A percentile compares a stretch with the other conserved stretches of the same genome.
Evolutionary conservation across 352 stramenopile species (phyloP).

Genomic region (Halophytophthora polymorphica): DNA sequence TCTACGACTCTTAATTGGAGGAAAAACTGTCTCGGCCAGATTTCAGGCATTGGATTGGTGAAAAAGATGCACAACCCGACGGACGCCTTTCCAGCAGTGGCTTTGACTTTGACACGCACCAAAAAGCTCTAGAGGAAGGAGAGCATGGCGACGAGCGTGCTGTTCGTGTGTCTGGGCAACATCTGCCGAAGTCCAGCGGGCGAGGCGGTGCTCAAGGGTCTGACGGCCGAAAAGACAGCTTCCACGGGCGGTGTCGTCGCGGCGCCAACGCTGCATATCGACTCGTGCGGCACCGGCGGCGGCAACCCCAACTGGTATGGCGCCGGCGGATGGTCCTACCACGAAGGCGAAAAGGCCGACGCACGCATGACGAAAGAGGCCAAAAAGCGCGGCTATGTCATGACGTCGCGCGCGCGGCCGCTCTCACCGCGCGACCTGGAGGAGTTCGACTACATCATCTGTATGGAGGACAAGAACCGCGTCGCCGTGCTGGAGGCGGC

Average conservation of each 20-base stretch:
- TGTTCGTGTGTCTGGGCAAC: constrained; percentile 91
- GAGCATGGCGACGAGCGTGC: constrained; percentile 51
- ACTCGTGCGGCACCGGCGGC: constrained; percentile 86
- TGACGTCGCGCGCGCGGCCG: constrained; percentile 77
- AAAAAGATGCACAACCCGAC: no score
- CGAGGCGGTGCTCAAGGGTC: constrained; percentile 83
- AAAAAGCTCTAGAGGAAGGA: neutral
- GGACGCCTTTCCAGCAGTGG: constrained; percentile 16
- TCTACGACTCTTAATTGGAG: no score
- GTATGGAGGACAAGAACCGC: constrained; percentile 88
- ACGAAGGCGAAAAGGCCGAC: constrained; percentile 83
- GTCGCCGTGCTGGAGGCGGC: constrained; percentile 79
- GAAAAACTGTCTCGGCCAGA: no score
- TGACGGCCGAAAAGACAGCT: constrained; percentile 40
- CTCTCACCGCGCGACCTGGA: constrained; percentile 71
- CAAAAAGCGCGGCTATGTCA: constrained; percentile 74
- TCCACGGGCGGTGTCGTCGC: neutral
- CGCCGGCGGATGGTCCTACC: constrained; percentile 77
- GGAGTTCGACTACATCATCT: constrained; percentile 87
- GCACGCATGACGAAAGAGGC: constrained; percentile 83
- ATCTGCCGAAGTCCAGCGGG: constrained; percentile 84
- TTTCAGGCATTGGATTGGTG: no score
- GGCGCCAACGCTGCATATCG: constrained; percentile 46
- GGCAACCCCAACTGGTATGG: constrained; percentile 80
- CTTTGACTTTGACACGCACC: constrained; percentile 6